phyloP scores from a whole-genome alignment of 129 eudicot species.

The Daucus carota region DNA sequence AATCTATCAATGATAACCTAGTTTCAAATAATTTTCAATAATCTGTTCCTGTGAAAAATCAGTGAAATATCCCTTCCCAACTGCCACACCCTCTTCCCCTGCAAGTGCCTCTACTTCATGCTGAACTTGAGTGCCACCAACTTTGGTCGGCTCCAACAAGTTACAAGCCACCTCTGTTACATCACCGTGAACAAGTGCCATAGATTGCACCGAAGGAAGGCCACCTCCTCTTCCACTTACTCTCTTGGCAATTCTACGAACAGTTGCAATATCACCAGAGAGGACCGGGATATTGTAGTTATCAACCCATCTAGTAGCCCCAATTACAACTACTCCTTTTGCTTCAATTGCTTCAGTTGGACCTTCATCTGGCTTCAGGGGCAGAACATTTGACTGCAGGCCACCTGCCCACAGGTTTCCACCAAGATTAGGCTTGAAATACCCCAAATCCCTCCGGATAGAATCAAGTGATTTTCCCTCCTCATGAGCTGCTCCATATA shows the following conservation, averaged over 20 bases:
- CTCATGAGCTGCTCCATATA: constrained; percentile 80
- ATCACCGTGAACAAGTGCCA: constrained; percentile 88
- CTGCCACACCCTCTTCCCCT: constrained; percentile 55
- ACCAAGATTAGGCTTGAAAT: constrained; percentile 66
- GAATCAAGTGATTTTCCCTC: constrained; percentile 65
- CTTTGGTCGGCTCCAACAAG: constrained; percentile 61
- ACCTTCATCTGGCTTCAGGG: constrained; percentile 66
- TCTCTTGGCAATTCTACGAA: constrained; percentile 64
- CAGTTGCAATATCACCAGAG: constrained; percentile 48
- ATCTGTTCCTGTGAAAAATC: constrained; percentile 67
- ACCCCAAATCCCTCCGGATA: constrained; percentile 78
- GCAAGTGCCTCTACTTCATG: constrained; percentile 52
- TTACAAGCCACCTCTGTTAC: constrained; percentile 92
- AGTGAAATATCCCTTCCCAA: constrained; percentile 81
- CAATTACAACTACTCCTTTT: constrained; percentile 73
- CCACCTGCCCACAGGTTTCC: constrained; percentile 82
- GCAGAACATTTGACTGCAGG: constrained; percentile 29
- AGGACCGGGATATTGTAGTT: constrained; percentile 85
- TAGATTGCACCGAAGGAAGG: constrained; percentile 74
- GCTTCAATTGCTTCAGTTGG: constrained; percentile 40
- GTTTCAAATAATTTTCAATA: constrained; percentile 51
- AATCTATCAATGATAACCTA: constrained; percentile 5
- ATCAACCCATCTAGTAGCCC: constrained; percentile 86
- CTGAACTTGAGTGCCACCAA: constrained; percentile 64
- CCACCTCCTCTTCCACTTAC: constrained; percentile 90